These are phyloP conservation scores for Ustilago vetiveriae DNA, from an alignment of 1,284 basidiomycete species.

Conservation along the genomic window DNA sequence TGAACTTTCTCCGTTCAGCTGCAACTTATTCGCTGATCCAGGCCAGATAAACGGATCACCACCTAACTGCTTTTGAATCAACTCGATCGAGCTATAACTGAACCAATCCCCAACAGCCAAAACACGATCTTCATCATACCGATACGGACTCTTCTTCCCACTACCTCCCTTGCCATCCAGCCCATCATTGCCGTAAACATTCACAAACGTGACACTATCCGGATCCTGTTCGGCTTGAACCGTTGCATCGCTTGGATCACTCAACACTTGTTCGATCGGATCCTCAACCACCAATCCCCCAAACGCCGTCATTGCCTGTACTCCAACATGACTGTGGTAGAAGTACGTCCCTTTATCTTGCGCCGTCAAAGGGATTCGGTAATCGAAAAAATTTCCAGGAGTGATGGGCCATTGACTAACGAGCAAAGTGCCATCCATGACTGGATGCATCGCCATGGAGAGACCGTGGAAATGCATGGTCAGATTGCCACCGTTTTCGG, in stretches of 20 bases:
- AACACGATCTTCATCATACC: constrained; percentile 38
- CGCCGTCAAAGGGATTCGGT: constrained; percentile 28
- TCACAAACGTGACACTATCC: neutral
- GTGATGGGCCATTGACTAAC: constrained; percentile 55
- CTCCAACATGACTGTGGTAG: constrained; percentile 58
- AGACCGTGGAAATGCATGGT: constrained; percentile 60
- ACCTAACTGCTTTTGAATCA: constrained; percentile 24
- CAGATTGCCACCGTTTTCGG: constrained; percentile 16
- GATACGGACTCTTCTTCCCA: constrained; percentile 11
- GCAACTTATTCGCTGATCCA: constrained; percentile 41
- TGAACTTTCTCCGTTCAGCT: constrained; percentile 48
- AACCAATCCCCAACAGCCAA: constrained; percentile 52
- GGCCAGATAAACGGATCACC: constrained; percentile 55
- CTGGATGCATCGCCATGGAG: constrained; percentile 46
- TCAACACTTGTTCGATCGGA: neutral
- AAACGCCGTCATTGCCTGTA: constrained; percentile 51
- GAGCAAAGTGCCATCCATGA: constrained; percentile 55
- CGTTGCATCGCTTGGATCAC: constrained; percentile 1
- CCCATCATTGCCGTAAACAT: constrained; percentile 9
- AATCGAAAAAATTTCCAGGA: constrained; percentile 46
- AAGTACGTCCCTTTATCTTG: constrained; percentile 39
- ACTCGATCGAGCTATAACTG: constrained; percentile 6
- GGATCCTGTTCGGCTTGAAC: neutral
- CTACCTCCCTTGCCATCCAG: constrained; percentile 1
- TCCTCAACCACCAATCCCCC: constrained; percentile 56